Evolutionary conservation across 139 green algal genomes (phyloP), one percentile per base, ranked within the genome.

Genomic region (Haematococcus sp.): DNA sequence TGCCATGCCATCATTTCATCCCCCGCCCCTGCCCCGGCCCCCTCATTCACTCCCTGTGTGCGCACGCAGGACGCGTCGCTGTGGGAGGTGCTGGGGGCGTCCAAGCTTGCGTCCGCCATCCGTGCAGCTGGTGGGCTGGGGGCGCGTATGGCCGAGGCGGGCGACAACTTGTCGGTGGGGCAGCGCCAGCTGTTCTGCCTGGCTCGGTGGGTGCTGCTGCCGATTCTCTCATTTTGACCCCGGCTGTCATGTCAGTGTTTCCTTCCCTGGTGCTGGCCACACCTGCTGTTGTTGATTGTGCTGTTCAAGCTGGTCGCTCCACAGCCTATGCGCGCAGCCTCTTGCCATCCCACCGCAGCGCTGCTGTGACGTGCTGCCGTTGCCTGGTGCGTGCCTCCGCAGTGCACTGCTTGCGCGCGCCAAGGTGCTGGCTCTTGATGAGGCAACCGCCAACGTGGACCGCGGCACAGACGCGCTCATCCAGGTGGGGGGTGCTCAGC

Each of bases 361-460:
- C n/a, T n/a, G n/a, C n/a, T n/a, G n/a, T n/a, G n/a, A n/a, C n/a
- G n/a, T n/a, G n/a, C n/a, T n/a, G n/a, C n/a, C n/a, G 20, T 49
- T 15, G 20, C 34, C 23, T 54, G 11, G 19, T 54, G 9, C 44
- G 40, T 30, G 4, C 43, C n/a, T 19, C 4, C n/a, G 34, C 80
- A 85, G 86, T 25, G 87, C 87, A 1, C 78, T 94, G 63, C 78
- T 93, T 60, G 81, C 86, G 73, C 73, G 88, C 30, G 81, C 89
- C 0, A 65, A 73, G 31, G 78, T 93, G 15, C 71, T 93, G 22
- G 86, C 86, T 0, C 81, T 93, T 17, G 88, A 92, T 52, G 92
- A 96, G 83, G 92, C 91, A 0, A 98, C 93, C 9, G 88, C 89
- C 68, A 97, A 97, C 64, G 91, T 98, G 51, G 94, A 98, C 81